phyloP scores from a whole-genome alignment of 768 basidiomycete genomes.

The Tylopilus plumbeoviolaceoides region DNA sequence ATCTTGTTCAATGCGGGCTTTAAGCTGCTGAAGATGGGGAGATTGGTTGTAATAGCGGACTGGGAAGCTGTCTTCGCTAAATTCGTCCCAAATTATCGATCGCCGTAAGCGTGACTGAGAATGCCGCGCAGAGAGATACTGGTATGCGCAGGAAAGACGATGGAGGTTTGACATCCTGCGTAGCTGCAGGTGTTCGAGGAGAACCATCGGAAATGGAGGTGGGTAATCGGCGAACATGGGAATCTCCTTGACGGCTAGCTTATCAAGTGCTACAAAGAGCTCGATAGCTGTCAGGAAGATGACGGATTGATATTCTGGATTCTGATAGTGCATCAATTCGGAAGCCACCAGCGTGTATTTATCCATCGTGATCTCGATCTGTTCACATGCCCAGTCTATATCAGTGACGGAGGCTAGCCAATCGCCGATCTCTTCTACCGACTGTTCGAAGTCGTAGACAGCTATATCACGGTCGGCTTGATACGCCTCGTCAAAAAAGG shows the following conservation, averaged over 20 bases:
- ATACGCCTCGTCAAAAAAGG: slow-evolving; percentile 7
- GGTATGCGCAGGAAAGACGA: background rate
- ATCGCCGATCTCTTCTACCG: slow-evolving; percentile 28
- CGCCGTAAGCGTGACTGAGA: background rate
- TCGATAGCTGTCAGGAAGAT: slow-evolving; percentile 35
- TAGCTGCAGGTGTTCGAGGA: background rate
- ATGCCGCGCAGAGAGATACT: background rate
- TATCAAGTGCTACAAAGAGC: background rate
- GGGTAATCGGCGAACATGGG: background rate
- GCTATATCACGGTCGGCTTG: slow-evolving; percentile 10
- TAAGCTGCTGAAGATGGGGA: background rate
- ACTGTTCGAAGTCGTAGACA: slow-evolving; percentile 36
- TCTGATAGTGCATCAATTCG: background rate
- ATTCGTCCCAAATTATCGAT: background rate
- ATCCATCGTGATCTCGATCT: slow-evolving; percentile 17
- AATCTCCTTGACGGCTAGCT: background rate
- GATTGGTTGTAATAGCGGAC: background rate
- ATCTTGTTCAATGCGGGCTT: background rate
- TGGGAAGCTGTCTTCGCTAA: background rate
- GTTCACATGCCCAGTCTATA: slow-evolving; percentile 7
- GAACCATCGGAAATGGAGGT: background rate
- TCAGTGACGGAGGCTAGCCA: slow-evolving; percentile 26
- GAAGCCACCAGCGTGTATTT: slow-evolving; percentile 23
- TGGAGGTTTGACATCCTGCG: background rate
- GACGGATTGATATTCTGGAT: slow-evolving; percentile 35